phyloP scores from a whole-genome alignment of 176 grass and related monocot species.

The Otatea glauca region DNA sequence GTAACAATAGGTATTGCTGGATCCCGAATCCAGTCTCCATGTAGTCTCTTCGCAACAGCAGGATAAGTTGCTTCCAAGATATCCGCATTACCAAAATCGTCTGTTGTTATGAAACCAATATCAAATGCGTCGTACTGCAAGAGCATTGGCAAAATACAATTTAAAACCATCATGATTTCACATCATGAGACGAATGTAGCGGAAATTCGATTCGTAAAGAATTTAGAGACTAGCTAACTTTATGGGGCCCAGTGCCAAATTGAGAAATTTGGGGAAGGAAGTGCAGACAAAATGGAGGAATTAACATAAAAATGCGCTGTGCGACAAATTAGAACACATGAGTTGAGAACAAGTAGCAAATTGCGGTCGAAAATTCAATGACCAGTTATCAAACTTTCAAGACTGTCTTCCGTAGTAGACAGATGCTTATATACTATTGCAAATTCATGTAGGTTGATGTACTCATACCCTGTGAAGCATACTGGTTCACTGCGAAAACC shows the following conservation, averaged over 20 bases:
- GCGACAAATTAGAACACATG: neutral
- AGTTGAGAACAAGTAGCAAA: conserved; percentile 2
- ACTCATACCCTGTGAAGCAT: neutral
- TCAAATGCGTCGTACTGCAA: conserved; percentile 87
- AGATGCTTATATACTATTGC: neutral
- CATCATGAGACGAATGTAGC: neutral
- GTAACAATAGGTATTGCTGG: conserved; percentile 88
- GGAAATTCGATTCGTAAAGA: neutral
- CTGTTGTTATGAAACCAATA: conserved; percentile 93
- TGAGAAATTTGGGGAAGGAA: conserved; percentile 22
- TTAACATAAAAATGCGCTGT: conserved; percentile 1
- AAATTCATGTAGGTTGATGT: conserved; percentile 24
- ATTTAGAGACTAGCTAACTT: conserved; percentile 24
- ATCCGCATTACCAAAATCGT: conserved; percentile 90
- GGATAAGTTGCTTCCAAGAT: conserved; percentile 98
- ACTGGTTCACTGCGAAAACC: conserved; percentile 11
- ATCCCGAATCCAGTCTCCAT: conserved; percentile 83
- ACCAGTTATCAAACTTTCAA: neutral
- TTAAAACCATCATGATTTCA: neutral
- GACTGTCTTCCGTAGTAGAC: neutral
- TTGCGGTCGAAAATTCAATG: neutral
- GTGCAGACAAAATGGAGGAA: neutral
- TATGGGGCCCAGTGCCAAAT: neutral
- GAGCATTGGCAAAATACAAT: conserved; percentile 31
- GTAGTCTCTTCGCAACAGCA: conserved; percentile 81